Percentiles rank a stretch among this genome's conserved stretches.
phyloP scores from a whole-genome alignment of 2,329 filamentous ascomycete genomes.

The Calonectria montana region DNA sequence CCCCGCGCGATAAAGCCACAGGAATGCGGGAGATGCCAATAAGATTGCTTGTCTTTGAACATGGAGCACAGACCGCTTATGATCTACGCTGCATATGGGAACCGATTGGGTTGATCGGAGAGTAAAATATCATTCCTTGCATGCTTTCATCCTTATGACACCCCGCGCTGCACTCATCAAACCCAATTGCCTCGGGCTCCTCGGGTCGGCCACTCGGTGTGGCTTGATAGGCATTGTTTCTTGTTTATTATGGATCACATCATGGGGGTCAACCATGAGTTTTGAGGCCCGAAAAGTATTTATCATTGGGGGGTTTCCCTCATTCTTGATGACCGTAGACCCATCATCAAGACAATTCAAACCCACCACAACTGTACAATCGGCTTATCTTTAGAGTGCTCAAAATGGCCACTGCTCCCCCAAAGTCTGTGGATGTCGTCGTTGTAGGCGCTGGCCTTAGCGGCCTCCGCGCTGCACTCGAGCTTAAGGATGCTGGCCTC shows the following conservation, averaged over 20 bases:
- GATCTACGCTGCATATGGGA: neutral
- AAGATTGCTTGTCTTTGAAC: neutral
- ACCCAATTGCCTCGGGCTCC: neutral
- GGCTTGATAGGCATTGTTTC: neutral
- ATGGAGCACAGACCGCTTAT: neutral
- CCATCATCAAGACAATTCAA: neutral
- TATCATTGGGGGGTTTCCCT: neutral
- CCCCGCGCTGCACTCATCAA: too few relatives aligned
- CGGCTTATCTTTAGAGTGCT: neutral
- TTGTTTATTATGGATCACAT: neutral
- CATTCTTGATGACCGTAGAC: neutral
- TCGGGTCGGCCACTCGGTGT: neutral
- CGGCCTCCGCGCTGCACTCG: conserved; percentile 7
- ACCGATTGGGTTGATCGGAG: neutral
- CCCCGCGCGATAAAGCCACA: neutral
- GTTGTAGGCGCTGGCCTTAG: conserved; percentile 14
- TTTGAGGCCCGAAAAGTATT: neutral
- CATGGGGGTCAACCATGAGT: too few relatives aligned
- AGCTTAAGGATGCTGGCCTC: neutral
- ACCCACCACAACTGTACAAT: neutral
- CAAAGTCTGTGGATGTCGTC: neutral
- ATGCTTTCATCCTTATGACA: neutral
- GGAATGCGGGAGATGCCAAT: neutral
- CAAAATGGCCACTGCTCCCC: neutral
- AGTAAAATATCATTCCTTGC: neutral